A percentile compares a stretch with the other conserved stretches of the same genome.
Evolutionary conservation across 1,284 basidiomycete genomes (phyloP).

Genomic region (Boletus smithii): DNA sequence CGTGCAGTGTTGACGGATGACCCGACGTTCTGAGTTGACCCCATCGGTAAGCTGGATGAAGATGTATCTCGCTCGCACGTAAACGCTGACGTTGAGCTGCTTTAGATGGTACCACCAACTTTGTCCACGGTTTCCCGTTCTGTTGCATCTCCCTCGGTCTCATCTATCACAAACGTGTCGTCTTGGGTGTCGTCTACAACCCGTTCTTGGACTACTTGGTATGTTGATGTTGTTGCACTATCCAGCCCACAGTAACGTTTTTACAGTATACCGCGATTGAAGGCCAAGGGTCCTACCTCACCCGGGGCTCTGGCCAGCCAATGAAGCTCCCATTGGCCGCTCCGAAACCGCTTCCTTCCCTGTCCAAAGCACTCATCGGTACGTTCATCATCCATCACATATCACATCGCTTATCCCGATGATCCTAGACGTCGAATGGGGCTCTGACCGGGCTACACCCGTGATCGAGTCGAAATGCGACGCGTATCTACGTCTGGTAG

Average conservation of each 20-base stretch:
- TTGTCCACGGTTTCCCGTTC: slow-evolving; percentile 90
- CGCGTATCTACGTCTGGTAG: slow-evolving; percentile 75
- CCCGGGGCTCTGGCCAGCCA: slow-evolving; percentile 44
- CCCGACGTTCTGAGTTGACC: slow-evolving; percentile 91
- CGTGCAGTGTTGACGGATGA: slow-evolving; percentile 75
- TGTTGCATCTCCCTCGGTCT: slow-evolving; percentile 90
- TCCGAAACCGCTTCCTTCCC: slow-evolving; percentile 66
- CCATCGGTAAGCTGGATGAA: slow-evolving; percentile 50
- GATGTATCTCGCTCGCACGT: not conserved
- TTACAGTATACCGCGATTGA: slow-evolving; percentile 73
- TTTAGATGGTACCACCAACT: slow-evolving; percentile 89
- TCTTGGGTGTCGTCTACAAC: slow-evolving; percentile 89
- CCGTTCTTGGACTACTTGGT: slow-evolving; percentile 84
- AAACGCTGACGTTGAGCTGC: not conserved
- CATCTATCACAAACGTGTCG: slow-evolving; percentile 75
- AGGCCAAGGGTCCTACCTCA: slow-evolving; percentile 78
- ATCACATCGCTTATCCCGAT: not conserved
- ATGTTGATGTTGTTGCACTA: slow-evolving; percentile 11
- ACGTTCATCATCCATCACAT: not conserved
- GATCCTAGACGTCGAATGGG: slow-evolving; percentile 81
- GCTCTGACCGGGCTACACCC: slow-evolving; percentile 69
- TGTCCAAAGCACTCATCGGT: slow-evolving; percentile 83
- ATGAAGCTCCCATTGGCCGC: slow-evolving; percentile 67
- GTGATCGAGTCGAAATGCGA: slow-evolving; percentile 66
- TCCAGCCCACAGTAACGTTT: slow-evolving; percentile 3